Conservation (phyloP, 441 rosid genomes). For the Syzygium malaccense region DNA sequence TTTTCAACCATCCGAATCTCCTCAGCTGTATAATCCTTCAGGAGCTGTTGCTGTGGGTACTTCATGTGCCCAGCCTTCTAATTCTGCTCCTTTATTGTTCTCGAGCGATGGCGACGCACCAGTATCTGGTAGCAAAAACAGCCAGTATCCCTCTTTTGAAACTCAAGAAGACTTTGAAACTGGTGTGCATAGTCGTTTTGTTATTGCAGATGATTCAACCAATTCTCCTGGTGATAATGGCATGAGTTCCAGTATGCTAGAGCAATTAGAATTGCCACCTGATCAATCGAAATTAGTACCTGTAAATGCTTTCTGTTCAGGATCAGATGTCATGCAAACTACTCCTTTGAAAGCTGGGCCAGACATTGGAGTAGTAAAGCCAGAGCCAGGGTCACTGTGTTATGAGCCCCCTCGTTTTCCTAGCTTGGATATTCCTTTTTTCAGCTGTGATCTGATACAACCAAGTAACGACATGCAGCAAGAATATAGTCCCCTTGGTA, state of each 20-base stretch:
- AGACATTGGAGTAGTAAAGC: constrained; percentile 25
- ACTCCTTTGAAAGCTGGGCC: constrained; percentile 31
- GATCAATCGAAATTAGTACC: constrained; percentile 62
- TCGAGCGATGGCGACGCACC: constrained; percentile 21
- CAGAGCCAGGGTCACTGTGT: constrained; percentile 66
- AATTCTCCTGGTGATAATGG: constrained; percentile 40
- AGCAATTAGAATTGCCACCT: constrained; percentile 35
- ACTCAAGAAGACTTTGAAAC: constrained; percentile 34
- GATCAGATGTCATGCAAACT: constrained; percentile 25
- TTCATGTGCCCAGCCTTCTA: constrained; percentile 34
- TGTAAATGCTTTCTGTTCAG: constrained; percentile 43
- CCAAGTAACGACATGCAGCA: constrained; percentile 73
- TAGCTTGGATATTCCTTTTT: constrained; percentile 83
- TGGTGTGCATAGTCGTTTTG: constrained; percentile 33
- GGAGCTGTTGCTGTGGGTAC: constrained; percentile 27
- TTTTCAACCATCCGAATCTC: constrained; percentile 31
- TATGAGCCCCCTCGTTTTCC: constrained; percentile 99
- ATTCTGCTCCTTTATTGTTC: constrained; percentile 28
- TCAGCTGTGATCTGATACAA: constrained; percentile 93
- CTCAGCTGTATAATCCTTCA: constrained; percentile 34
- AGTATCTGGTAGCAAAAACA: constrained; percentile 29
- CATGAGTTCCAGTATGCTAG: constrained; percentile 32
- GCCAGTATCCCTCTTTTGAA: constrained; percentile 33
- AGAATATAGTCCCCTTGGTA: constrained; percentile 97
- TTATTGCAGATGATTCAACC: constrained; percentile 30